phyloP scores from a whole-genome alignment of 2,329 filamentous ascomycete genomes.

The Fusarium anthophilum region DNA sequence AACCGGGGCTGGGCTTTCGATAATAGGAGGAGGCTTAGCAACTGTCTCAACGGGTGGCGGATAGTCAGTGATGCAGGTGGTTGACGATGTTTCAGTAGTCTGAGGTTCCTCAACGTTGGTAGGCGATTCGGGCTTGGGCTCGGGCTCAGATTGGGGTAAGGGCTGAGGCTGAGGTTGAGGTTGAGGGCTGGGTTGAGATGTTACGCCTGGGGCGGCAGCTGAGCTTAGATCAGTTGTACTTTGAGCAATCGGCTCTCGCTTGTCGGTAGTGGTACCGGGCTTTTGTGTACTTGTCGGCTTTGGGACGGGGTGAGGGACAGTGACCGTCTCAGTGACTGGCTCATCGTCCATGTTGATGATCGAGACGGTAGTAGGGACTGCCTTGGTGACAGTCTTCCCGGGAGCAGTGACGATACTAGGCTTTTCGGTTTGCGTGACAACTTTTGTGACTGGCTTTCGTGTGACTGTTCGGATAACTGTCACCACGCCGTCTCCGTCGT shows the following conservation, averaged over 20 bases:
- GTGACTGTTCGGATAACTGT: slow-evolving; percentile 50
- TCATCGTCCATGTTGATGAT: slow-evolving; percentile 43
- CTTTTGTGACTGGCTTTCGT: slow-evolving; percentile 40
- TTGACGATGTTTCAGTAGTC: background rate
- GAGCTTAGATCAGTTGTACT: slow-evolving; percentile 9
- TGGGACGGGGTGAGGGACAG: slow-evolving; percentile 32
- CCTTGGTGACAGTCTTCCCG: slow-evolving; percentile 41
- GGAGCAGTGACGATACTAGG: slow-evolving; percentile 43
- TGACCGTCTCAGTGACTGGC: slow-evolving; percentile 39
- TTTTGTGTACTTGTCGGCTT: background rate
- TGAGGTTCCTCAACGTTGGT: background rate
- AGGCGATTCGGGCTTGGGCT: slow-evolving; percentile 15
- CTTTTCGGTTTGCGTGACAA: slow-evolving; percentile 41
- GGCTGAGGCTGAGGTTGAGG: slow-evolving; percentile 1
- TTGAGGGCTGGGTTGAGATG: slow-evolving; percentile 1
- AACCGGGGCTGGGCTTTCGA: background rate
- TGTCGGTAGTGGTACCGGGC: background rate
- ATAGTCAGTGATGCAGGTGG: background rate
- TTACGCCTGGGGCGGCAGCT: slow-evolving; percentile 6
- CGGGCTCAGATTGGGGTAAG: slow-evolving; percentile 6
- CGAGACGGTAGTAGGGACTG: slow-evolving; percentile 45
- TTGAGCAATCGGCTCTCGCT: slow-evolving; percentile 1
- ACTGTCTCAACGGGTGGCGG: slow-evolving; percentile 8
- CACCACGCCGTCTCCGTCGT: slow-evolving; percentile 36
- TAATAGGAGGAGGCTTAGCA: background rate